Base-by-base conservation (phyloP, 345 rosid genomes). In the Bruguiera sexangula region DNA sequence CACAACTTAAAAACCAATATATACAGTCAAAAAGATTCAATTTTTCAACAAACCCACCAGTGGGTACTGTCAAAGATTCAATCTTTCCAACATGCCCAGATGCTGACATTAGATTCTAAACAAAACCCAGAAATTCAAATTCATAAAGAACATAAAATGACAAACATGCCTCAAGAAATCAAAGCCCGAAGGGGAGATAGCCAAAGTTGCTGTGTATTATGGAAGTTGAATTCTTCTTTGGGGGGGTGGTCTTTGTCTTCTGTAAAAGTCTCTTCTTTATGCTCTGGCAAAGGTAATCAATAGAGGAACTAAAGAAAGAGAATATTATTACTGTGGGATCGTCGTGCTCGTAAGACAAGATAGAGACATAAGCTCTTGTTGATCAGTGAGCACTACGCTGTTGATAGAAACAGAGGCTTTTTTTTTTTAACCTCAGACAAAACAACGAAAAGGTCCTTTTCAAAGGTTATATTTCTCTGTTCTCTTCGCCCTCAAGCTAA, bases 61-160 rank as follows among this genome's bases (percentile, higher is more conserved):
- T 43, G 37, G 55, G 63, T 69, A 65, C 52, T 68, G 61, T 48
- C 65, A 30, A 63, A 75, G 79, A 54, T 72, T 68, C 64, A 37
- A 62, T 64, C 31, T 57, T 57, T 43, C 50, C 16, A 53, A 63
- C 65, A 60, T 39, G 70, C 57, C 81, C 68, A 76, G 20, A 65
- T 60, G 60, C 27, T 30, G 79, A 22, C 36, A 67, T 53, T 65
- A 29, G 61, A 63, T 71, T 73, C 58, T 53, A 18, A 72, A 58
- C 37, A 70, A 65, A 15, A 74, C 73, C 83, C 74, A 77, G 70
- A 69, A 43, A 55, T 8, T 77, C 9, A 31, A 77, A 74, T 30
- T 22, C 48, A 64, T 31, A 59, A 68, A 72, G 65, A 30, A 39
- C 6, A 43, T 62, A 21, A 52, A 20, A 0, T 6, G 29, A 56